These are phyloP conservation scores for Aspergillus transmontanensis DNA, from an alignment of 2,329 filamentous ascomycete species.

Conservation along the genomic window DNA sequence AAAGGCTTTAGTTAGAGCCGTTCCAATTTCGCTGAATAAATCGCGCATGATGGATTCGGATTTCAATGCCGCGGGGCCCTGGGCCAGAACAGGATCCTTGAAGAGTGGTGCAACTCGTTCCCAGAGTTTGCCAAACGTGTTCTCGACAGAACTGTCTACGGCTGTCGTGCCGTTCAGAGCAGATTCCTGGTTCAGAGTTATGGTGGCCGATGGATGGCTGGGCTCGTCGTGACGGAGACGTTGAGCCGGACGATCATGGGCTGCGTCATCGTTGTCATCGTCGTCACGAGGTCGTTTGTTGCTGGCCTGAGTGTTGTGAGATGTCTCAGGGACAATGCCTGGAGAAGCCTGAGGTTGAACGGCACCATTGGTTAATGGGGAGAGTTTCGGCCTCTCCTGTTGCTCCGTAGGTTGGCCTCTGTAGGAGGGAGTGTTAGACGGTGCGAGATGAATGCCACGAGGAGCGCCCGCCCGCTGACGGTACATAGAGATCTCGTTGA, in stretches of 20 bases:
- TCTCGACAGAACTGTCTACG: constrained; percentile 14
- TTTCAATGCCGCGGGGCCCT: constrained; percentile 12
- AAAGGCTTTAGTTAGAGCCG: constrained; percentile 18
- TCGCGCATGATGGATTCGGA: constrained; percentile 22
- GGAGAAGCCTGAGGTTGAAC: constrained; percentile 4
- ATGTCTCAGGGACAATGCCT: background rate
- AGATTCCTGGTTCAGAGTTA: constrained; percentile 7
- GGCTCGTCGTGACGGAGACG: constrained; percentile 14
- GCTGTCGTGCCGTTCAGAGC: background rate
- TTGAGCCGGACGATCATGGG: constrained; percentile 15
- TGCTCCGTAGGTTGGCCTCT: background rate
- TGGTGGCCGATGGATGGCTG: constrained; percentile 8
- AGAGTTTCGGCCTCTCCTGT: background rate
- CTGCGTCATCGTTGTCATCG: constrained; percentile 10
- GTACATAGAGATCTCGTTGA: background rate
- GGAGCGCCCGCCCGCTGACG: constrained; percentile 12
- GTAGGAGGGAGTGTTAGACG: background rate
- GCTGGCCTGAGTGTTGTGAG: background rate
- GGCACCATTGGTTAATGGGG: background rate
- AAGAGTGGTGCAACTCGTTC: constrained; percentile 17
- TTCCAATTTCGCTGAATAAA: constrained; percentile 21
- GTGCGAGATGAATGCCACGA: background rate
- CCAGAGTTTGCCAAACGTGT: constrained; percentile 19
- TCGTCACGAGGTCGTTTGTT: constrained; percentile 20
- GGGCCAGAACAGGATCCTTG: constrained; percentile 13